Conservation (phyloP, 1,284 basidiomycete species). For the Prillingera fragicola region DNA sequence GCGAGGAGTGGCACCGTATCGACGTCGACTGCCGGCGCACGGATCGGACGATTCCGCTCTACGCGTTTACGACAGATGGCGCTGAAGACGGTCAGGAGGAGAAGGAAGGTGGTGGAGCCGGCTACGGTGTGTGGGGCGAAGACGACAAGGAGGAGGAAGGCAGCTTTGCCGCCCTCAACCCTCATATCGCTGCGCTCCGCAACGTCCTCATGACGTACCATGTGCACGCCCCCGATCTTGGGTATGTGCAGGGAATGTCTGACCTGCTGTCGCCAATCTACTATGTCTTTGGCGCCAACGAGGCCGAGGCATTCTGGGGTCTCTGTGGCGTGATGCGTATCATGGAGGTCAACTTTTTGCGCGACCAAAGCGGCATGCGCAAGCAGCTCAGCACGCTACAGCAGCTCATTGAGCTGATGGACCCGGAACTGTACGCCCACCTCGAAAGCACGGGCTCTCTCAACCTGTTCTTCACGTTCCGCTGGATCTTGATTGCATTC, state of each 20-base stretch:
- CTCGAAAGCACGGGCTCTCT: conserved; percentile 82
- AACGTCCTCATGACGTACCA: conserved; percentile 85
- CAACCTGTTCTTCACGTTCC: conserved; percentile 97
- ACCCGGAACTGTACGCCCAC: conserved; percentile 84
- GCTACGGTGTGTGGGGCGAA: conserved; percentile 23
- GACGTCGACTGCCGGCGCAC: conserved; percentile 87
- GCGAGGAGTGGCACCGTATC: conserved; percentile 49
- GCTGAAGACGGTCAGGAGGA: conserved; percentile 29
- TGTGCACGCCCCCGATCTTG: conserved; percentile 79
- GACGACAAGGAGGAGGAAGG: conserved; percentile 60
- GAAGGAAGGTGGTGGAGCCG: conserved; percentile 38
- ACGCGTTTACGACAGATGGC: conserved; percentile 54
- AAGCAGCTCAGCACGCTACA: conserved; percentile 83
- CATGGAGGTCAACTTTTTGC: conserved; percentile 90
- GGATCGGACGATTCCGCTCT: conserved; percentile 85
- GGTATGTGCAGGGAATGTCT: conserved; percentile 69
- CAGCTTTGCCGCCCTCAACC: conserved; percentile 73
- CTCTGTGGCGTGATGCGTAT: conserved; percentile 91
- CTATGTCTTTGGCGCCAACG: conserved; percentile 81
- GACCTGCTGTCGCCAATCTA: conserved; percentile 93
- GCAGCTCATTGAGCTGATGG: conserved; percentile 85
- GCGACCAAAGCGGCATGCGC: conserved; percentile 98
- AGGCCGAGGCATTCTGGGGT: conserved; percentile 89
- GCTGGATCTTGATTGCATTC: conserved; percentile 73
- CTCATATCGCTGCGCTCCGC: conserved; percentile 43